A percentile compares a stretch with the other conserved stretches of the same genome.
phyloP scores from a whole-genome alignment of 345 rosid species.

The Citrus inodora region DNA sequence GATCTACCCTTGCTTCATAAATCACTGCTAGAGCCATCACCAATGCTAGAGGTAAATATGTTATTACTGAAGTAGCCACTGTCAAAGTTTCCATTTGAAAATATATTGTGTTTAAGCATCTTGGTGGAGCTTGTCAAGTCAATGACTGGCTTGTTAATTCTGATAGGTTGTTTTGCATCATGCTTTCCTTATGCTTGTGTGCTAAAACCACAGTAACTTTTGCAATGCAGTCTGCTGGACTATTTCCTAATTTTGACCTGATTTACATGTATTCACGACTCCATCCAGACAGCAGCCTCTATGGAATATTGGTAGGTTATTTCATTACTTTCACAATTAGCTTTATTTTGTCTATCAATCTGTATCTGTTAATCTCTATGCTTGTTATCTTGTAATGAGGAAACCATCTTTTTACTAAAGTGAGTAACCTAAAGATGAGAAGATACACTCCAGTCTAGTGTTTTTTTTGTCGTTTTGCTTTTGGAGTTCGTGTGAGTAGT shows the following conservation, averaged over 20 bases:
- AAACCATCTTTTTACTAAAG: no score
- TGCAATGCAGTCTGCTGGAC: conserved; percentile 70
- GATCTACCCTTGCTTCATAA: conserved; percentile 83
- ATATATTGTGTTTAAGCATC: neutral
- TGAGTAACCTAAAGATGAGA: no score
- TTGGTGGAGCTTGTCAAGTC: neutral
- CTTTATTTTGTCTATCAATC: neutral
- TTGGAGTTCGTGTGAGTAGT: no score
- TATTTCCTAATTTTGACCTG: conserved; percentile 81
- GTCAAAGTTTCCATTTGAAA: neutral
- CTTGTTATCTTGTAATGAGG: neutral
- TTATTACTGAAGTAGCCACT: neutral
- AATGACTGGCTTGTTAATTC: neutral
- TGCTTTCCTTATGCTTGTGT: conserved; percentile 2
- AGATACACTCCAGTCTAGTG: no score
- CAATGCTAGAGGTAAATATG: conserved; percentile 61
- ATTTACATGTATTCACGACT: conserved; percentile 66
- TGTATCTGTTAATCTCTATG: neutral
- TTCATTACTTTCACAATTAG: neutral
- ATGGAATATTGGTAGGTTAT: conserved; percentile 58
- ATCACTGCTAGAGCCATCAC: conserved; percentile 63
- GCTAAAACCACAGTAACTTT: conserved; percentile 23
- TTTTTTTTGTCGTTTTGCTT: no score
- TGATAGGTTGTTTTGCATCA: neutral
- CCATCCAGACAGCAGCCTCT: conserved; percentile 54